Evolutionary conservation across 129 eudicot species (phyloP).

Genomic region (Scalesia atractyloides): DNA sequence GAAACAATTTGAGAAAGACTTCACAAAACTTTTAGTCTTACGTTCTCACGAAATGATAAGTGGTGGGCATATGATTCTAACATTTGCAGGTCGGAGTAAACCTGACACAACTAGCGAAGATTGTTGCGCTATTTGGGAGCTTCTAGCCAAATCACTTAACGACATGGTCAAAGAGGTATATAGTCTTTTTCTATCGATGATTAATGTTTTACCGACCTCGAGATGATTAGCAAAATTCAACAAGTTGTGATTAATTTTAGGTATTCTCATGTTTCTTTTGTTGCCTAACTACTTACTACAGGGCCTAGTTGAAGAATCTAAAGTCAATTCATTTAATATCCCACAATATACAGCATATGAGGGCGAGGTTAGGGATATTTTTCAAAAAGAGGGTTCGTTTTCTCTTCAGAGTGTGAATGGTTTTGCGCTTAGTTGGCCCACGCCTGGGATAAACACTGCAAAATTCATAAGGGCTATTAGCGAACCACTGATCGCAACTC

Average conservation of each 20-base stretch:
- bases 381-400: constrained; percentile 37
- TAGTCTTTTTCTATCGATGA: no score
- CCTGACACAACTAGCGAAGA: constrained; percentile 28
- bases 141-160: constrained; percentile 36
- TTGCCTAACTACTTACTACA: background rate
- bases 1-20: constrained; percentile 39
- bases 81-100: constrained; percentile 31
- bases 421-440: no score
- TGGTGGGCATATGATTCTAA: constrained; percentile 40
- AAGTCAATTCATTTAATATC: constrained; percentile 30
- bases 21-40: constrained; percentile 22
- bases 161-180: constrained; percentile 32
- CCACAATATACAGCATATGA: constrained; percentile 29
- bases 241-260: background rate
- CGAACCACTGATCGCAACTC: constrained; percentile 31
- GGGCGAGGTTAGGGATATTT: constrained; percentile 32
- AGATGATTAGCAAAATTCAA: no score
- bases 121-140: constrained; percentile 4
- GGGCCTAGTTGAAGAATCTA: constrained; percentile 33
- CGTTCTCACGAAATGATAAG: constrained; percentile 31
- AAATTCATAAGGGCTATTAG: constrained; percentile 23
- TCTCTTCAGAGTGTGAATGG: constrained; percentile 16
- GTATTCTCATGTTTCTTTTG: background rate
- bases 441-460: constrained; percentile 5
- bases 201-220: no score